Percentiles rank a stretch among this genome's conserved stretches.
phyloP scores from a whole-genome alignment of 129 eudicot genomes.

The Rutidosis leptorrhynchoides region DNA sequence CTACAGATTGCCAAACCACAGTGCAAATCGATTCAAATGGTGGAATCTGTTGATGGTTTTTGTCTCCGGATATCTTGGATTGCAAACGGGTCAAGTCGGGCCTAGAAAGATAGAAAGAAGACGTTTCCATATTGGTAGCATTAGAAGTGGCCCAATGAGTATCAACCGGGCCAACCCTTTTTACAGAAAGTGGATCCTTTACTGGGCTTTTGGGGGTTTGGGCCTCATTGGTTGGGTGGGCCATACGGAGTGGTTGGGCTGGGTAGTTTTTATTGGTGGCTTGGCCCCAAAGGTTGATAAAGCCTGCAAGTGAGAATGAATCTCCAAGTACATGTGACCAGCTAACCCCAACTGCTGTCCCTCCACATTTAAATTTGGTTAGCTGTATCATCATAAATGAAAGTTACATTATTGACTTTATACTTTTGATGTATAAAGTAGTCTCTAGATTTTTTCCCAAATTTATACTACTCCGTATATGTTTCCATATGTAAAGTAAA shows the following conservation, averaged over 20 bases:
- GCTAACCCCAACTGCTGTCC: constrained; percentile 59
- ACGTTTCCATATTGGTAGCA: constrained; percentile 34
- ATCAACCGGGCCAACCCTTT: constrained; percentile 65
- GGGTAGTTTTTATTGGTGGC: constrained; percentile 27
- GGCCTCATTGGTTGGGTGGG: constrained; percentile 17
- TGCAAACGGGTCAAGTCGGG: constrained; percentile 42
- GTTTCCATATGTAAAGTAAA: not conserved
- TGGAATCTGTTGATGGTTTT: constrained; percentile 20
- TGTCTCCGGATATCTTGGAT: constrained; percentile 32
- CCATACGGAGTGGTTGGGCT: constrained; percentile 26
- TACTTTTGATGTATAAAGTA: not conserved
- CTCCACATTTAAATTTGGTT: constrained; percentile 75
- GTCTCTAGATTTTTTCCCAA: not conserved
- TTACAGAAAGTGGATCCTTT: constrained; percentile 39
- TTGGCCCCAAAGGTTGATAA: constrained; percentile 50
- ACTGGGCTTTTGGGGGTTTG: constrained; percentile 11
- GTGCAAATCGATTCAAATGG: constrained; percentile 64
- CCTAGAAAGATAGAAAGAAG: constrained; percentile 36
- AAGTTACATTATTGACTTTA: constrained; percentile 2
- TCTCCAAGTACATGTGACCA: constrained; percentile 93
- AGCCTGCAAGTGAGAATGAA: constrained; percentile 46
- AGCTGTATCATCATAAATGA: constrained; percentile 36
- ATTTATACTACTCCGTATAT: not conserved
- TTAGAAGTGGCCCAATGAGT: constrained; percentile 46
- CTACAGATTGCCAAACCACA: constrained; percentile 56